phyloP scores from a whole-genome alignment of 1,139 yeast species.

The Meyerozyma elateridarum region DNA sequence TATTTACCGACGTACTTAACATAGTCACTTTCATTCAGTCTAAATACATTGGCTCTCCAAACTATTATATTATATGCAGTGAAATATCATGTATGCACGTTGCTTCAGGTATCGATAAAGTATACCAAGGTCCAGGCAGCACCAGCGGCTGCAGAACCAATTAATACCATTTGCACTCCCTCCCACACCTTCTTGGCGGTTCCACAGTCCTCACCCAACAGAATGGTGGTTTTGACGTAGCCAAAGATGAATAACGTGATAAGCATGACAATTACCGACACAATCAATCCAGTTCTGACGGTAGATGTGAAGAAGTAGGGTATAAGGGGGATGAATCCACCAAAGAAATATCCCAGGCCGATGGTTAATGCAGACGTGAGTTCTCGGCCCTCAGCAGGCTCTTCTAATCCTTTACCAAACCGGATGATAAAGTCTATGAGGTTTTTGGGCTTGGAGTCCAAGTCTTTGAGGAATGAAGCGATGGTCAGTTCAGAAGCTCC shows the following conservation, averaged over 20 bases:
- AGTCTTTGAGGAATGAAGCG: constrained; percentile 59
- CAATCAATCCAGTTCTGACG: constrained; percentile 71
- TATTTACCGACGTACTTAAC: no score
- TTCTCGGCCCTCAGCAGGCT: constrained; percentile 77
- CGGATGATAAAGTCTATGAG: constrained; percentile 70
- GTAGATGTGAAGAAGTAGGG: constrained; percentile 73
- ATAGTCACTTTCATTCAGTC: no score
- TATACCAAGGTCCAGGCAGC: constrained; percentile 93
- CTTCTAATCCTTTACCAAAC: constrained; percentile 72
- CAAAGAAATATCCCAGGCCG: constrained; percentile 69
- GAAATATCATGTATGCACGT: no score
- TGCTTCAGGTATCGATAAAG: constrained; percentile 55
- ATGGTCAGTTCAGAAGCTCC: constrained; percentile 68
- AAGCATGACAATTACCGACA: constrained; percentile 77
- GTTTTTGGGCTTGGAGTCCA: constrained; percentile 62
- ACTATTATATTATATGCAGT: no score
- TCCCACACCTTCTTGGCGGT: constrained; percentile 58
- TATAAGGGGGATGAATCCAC: constrained; percentile 75
- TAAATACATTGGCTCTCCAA: no score
- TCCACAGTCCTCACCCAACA: constrained; percentile 77
- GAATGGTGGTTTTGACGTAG: constrained; percentile 72
- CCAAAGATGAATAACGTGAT: constrained; percentile 87
- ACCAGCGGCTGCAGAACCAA: constrained; percentile 95
- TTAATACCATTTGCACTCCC: constrained; percentile 86
- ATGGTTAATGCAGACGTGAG: constrained; percentile 72